Conservation (phyloP, 306 rosid genomes). For the Gillenia trifoliata region DNA sequence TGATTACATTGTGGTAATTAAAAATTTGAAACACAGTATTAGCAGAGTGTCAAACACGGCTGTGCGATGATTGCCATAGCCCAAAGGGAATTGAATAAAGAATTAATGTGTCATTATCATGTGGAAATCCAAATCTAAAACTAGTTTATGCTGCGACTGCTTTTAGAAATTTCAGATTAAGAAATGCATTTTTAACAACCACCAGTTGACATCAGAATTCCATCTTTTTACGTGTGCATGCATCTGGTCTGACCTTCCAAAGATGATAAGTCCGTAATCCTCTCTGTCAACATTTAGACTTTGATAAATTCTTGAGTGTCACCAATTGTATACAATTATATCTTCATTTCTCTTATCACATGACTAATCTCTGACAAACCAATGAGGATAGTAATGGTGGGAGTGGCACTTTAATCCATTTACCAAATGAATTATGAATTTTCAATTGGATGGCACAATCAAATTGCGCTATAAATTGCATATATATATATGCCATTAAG, state of each 20-base stretch:
- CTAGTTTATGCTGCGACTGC: background rate
- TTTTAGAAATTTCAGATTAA: background rate
- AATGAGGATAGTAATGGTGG: too few species aligned
- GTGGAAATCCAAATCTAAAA: too few species aligned
- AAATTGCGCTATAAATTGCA: background rate
- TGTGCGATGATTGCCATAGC: background rate
- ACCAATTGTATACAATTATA: too few species aligned
- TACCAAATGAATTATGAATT: background rate
- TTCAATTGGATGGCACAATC: background rate
- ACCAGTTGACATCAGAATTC: background rate
- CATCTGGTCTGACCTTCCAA: background rate
- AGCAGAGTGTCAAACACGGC: conserved; percentile 29
- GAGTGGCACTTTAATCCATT: conserved; percentile 1
- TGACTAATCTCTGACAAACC: too few species aligned
- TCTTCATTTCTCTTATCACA: too few species aligned
- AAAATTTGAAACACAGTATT: background rate
- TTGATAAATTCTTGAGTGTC: background rate
- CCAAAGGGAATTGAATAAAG: background rate
- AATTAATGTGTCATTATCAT: background rate
- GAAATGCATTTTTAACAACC: background rate
- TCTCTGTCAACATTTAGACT: background rate
- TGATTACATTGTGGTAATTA: conserved; percentile 4
- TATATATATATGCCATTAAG: background rate
- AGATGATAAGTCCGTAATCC: background rate
- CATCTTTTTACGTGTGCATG: background rate